Percentiles rank a stretch among this genome's conserved stretches.
These are phyloP conservation scores for Aquanectria penicillioides DNA, from an alignment of 2,329 filamentous ascomycete genomes.

Conservation along the genomic window DNA sequence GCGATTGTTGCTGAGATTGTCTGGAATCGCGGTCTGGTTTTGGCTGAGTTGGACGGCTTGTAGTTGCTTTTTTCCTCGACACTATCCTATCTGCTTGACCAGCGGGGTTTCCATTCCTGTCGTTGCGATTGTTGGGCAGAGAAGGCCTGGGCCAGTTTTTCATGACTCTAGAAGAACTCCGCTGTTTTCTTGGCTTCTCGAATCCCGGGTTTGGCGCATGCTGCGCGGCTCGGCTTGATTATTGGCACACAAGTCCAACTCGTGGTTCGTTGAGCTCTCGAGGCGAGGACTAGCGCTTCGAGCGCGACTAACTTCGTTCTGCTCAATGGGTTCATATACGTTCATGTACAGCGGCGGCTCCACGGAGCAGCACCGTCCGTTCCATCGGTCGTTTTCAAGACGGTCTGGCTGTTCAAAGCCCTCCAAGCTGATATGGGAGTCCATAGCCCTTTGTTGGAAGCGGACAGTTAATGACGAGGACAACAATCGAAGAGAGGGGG, in stretches of 20 bases:
- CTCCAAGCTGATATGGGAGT: not conserved
- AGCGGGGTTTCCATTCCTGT: constrained; percentile 9
- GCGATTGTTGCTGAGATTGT: constrained; percentile 22
- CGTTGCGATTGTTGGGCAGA: constrained; percentile 26
- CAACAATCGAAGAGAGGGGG: not conserved
- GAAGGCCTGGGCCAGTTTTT: constrained; percentile 21
- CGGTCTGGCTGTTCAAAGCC: not conserved
- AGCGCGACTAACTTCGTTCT: constrained; percentile 6
- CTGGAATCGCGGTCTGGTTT: constrained; percentile 15
- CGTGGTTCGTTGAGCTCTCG: too few species aligned
- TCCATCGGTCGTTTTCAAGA: not conserved
- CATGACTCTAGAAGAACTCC: constrained; percentile 13
- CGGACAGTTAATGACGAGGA: not conserved
- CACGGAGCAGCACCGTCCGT: not conserved
- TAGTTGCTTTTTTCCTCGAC: not conserved
- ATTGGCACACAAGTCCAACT: too few species aligned
- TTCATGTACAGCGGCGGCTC: constrained; percentile 23
- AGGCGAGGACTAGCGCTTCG: constrained; percentile 17
- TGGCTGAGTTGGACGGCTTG: constrained; percentile 1
- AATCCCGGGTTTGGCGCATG: not conserved
- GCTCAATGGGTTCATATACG: constrained; percentile 35
- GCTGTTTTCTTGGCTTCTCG: constrained; percentile 1
- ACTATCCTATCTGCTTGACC: not conserved
- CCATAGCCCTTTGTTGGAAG: not conserved
- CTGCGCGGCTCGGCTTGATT: constrained; percentile 19